phyloP scores from a whole-genome alignment of 352 stramenopile genomes.

The Phytophthora hibernalis region DNA sequence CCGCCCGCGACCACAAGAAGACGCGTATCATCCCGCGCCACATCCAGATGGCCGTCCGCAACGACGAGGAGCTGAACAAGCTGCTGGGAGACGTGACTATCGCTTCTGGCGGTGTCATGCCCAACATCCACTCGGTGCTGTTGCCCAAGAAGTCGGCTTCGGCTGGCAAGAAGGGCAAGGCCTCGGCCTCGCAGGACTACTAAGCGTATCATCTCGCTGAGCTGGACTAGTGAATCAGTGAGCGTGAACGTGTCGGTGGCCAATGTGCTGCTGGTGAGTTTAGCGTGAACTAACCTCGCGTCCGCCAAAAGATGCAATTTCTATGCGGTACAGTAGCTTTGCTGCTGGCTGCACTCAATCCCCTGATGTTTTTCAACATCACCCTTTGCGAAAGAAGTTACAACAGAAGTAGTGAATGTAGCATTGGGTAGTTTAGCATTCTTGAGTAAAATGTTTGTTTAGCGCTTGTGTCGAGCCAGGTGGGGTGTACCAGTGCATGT shows the following conservation, averaged over 20 bases:
- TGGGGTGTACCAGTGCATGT: no score
- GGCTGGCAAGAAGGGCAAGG: constrained; percentile 58
- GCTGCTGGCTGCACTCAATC: constrained; percentile 26
- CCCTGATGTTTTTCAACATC: constrained; percentile 55
- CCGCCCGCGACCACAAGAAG: constrained; percentile 97
- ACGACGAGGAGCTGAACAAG: constrained; percentile 97
- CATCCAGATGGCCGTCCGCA: constrained; percentile 94
- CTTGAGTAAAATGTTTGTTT: no score
- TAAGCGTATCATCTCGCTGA: constrained; percentile 35
- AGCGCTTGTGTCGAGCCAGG: no score
- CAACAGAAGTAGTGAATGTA: no score
- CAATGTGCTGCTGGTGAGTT: constrained; percentile 18
- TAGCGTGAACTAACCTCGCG: constrained; percentile 16
- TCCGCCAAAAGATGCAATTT: constrained; percentile 31
- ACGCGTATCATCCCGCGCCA: constrained; percentile 95
- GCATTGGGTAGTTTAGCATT: no score
- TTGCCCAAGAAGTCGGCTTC: constrained; percentile 89
- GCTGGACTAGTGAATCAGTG: constrained; percentile 4
- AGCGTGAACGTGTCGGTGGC: constrained; percentile 21
- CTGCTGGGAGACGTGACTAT: constrained; percentile 95
- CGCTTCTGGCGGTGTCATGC: constrained; percentile 94
- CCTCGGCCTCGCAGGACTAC: constrained; percentile 65
- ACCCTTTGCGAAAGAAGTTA: constrained; percentile 40
- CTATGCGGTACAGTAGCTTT: constrained; percentile 13
- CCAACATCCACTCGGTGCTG: constrained; percentile 95